phyloP scores from a whole-genome alignment of 192 early-diverging fungal genomes.

The Coemansia sp. region DNA sequence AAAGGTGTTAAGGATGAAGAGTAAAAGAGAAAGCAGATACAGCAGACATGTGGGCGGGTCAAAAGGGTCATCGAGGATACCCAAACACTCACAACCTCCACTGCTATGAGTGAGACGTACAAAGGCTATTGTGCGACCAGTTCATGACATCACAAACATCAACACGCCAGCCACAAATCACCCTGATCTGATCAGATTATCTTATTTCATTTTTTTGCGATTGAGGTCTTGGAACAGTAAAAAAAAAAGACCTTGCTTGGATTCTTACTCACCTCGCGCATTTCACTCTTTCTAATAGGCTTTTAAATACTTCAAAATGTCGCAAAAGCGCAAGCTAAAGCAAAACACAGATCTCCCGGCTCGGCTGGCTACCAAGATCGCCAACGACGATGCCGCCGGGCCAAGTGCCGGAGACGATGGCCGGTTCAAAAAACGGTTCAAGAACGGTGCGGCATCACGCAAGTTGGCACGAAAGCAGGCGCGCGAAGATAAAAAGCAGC shows the following conservation, averaged over 20 bases:
- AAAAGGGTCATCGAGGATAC: not conserved
- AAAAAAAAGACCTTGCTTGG: no score
- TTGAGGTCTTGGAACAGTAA: not conserved
- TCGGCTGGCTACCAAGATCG: constrained; percentile 21
- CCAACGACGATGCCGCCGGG: not conserved
- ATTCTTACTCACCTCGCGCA: not conserved
- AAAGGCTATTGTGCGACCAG: not conserved
- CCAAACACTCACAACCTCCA: not conserved
- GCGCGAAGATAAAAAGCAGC: constrained; percentile 56
- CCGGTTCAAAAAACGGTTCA: constrained; percentile 44
- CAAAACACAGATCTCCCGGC: constrained; percentile 40
- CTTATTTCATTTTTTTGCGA: not conserved
- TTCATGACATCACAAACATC: not conserved
- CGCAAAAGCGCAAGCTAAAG: constrained; percentile 43
- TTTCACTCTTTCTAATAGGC: not conserved
- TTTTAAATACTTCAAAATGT: constrained; percentile 19
- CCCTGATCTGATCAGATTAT: not conserved
- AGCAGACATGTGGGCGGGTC: not conserved
- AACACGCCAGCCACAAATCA: not conserved
- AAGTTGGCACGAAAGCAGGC: constrained; percentile 54
- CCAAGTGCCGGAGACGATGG: constrained; percentile 11
- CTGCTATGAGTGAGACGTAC: not conserved
- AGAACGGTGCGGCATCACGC: constrained; percentile 33
- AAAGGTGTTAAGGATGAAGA: not conserved
- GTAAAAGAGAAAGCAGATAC: not conserved